phyloP scores from a whole-genome alignment of 495 filamentous ascomycete genomes.

The Hyaloscypha bicolor region DNA sequence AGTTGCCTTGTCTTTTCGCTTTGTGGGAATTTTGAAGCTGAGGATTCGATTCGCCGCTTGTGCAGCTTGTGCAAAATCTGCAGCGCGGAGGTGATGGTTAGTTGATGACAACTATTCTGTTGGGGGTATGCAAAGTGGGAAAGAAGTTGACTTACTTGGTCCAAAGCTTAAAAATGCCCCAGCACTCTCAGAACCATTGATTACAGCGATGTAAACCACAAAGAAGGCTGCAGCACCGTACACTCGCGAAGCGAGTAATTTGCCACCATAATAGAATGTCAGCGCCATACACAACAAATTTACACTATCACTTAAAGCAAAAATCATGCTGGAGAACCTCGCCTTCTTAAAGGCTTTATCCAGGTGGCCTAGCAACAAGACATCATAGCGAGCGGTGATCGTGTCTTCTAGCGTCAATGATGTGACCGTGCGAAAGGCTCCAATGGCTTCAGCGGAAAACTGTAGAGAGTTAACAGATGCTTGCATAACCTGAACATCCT shows the following conservation, averaged over 20 bases:
- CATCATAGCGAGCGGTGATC: constrained; percentile 49
- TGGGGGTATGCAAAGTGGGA: too few species aligned
- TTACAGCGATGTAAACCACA: constrained; percentile 53
- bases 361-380: constrained; percentile 50
- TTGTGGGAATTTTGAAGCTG: background rate
- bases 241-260: too few species aligned
- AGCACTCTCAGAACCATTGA: constrained; percentile 41
- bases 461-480: too few species aligned
- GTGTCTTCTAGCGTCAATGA: constrained; percentile 54
- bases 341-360: constrained; percentile 12
- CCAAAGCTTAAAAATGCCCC: constrained; percentile 31
- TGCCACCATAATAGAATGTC: too few species aligned
- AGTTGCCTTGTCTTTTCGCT: constrained; percentile 2
- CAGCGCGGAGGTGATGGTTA: too few species aligned
- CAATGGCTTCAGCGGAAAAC: constrained; percentile 58
- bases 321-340: constrained; percentile 52
- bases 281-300: constrained; percentile 61
- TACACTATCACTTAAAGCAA: constrained; percentile 55
- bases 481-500: too few species aligned
- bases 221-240: too few species aligned
- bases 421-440: constrained; percentile 56
- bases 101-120: too few species aligned
- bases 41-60: constrained; percentile 58
- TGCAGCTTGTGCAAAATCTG: constrained; percentile 56
- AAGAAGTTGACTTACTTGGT: background rate